Percentiles rank a stretch among this genome's conserved stretches.
phyloP scores from a whole-genome alignment of 192 early-diverging fungal genomes.

The Mycoemilia scoparia region DNA sequence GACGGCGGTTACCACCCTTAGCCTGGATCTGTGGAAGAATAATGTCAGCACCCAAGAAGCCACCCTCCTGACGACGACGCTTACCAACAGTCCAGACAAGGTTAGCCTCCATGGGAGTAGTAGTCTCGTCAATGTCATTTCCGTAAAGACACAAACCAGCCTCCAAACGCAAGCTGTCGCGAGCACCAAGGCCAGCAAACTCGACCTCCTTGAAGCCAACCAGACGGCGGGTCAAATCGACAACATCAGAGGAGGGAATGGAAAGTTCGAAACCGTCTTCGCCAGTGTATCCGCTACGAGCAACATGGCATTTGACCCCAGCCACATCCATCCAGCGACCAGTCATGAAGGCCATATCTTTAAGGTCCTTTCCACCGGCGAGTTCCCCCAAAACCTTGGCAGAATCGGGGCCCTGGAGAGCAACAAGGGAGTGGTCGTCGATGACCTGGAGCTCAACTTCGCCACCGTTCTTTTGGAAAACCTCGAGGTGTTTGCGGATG shows the following conservation, averaged over 20 bases:
- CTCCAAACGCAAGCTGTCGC: conserved; percentile 89
- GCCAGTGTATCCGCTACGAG: conserved; percentile 95
- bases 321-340: conserved; percentile 48
- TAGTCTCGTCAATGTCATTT: conserved; percentile 81
- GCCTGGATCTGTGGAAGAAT: conserved; percentile 71
- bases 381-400: conserved; percentile 45
- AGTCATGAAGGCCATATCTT: conserved; percentile 81
- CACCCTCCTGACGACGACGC: conserved; percentile 68
- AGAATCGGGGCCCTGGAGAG: conserved; percentile 82
- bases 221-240: conserved; percentile 44
- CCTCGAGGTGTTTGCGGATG: conserved; percentile 52
- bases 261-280: conserved; percentile 99
- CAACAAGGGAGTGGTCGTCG: conserved; percentile 71
- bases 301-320: conserved; percentile 68
- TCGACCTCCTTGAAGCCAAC: conserved; percentile 56
- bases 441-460: conserved; percentile 76
- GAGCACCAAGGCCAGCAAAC: conserved; percentile 85
- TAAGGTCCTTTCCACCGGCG: conserved; percentile 32
- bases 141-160: conserved; percentile 96
- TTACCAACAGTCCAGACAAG: conserved; percentile 94
- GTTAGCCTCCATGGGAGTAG: conserved; percentile 81
- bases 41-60: conserved; percentile 75
- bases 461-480: conserved; percentile 74
- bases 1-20: conserved; percentile 53
- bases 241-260: conserved; percentile 53